Evolutionary conservation across 805 yeast species (phyloP).

Genomic region (Hanseniaspora guilliermondii): DNA sequence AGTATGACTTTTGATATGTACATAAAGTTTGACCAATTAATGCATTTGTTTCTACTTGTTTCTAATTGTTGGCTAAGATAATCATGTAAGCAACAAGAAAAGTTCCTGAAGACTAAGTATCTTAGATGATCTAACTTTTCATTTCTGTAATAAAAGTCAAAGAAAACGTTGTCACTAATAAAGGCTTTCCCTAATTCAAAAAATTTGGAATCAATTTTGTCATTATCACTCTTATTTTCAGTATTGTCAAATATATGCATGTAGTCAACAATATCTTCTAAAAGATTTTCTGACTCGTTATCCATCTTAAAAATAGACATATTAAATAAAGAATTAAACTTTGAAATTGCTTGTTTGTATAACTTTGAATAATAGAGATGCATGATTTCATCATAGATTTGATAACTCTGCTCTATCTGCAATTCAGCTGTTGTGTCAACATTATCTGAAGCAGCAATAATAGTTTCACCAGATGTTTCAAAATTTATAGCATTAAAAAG

Average conservation of each 20-base stretch:
- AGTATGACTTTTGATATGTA: slow-evolving; percentile 23
- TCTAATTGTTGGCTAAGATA: slow-evolving; percentile 22
- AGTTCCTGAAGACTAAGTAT: slow-evolving; percentile 65
- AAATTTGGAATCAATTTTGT: not conserved
- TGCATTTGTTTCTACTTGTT: slow-evolving; percentile 1
- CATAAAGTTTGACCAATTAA: slow-evolving; percentile 29
- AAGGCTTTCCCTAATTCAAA: not conserved
- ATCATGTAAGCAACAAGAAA: slow-evolving; percentile 57
- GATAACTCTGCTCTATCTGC: slow-evolving; percentile 76
- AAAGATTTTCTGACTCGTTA: slow-evolving; percentile 15
- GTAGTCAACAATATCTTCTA: slow-evolving; percentile 17
- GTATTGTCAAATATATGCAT: not conserved
- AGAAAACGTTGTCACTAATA: not conserved
- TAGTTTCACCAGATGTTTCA: slow-evolving; percentile 1
- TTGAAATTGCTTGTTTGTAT: slow-evolving; percentile 37
- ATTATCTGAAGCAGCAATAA: slow-evolving; percentile 18
- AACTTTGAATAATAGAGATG: slow-evolving; percentile 41
- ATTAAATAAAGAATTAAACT: slow-evolving; percentile 52
- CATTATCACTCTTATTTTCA: not conserved
- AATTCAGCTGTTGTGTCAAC: slow-evolving; percentile 67
- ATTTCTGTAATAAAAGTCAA: slow-evolving; percentile 6
- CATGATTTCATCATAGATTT: slow-evolving; percentile 60
- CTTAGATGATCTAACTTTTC: slow-evolving; percentile 45
- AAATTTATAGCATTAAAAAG: slow-evolving; percentile 70
- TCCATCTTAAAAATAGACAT: slow-evolving; percentile 49